Percentiles rank a stretch among this genome's conserved stretches.
phyloP scores from a whole-genome alignment of 2,329 filamentous ascomycete species.

The Hymenoscyphus infarciens region DNA sequence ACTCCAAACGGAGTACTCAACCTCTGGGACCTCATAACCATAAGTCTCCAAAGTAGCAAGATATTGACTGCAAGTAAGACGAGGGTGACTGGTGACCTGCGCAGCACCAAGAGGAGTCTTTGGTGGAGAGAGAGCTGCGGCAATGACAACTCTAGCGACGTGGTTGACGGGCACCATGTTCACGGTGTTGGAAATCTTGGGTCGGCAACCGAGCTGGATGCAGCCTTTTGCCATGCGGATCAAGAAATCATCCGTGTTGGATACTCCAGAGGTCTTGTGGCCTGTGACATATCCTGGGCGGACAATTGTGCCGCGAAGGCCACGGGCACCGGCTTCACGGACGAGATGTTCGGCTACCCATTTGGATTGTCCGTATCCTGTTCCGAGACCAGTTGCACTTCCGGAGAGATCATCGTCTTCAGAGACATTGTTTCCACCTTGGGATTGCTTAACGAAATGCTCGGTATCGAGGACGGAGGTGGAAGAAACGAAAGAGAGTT shows the following conservation, averaged over 20 bases:
- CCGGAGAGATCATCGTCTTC: conserved; percentile 78
- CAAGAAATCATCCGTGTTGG: conserved; percentile 85
- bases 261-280: conserved; percentile 64
- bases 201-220: conserved; percentile 70
- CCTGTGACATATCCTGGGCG: conserved; percentile 85
- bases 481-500: conserved; percentile 76
- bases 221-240: conserved; percentile 85
- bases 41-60: conserved; percentile 65
- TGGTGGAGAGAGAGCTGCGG: conserved; percentile 52
- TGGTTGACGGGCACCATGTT: conserved; percentile 87
- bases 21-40: conserved; percentile 65
- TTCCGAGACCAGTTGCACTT: conserved; percentile 71
- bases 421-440: conserved; percentile 62
- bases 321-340: conserved; percentile 72
- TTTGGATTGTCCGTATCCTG: conserved; percentile 88
- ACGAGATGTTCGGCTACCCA: conserved; percentile 71
- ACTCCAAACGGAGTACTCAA: conserved; percentile 67
- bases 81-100: conserved; percentile 76
- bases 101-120: conserved; percentile 45
- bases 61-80: conserved; percentile 74
- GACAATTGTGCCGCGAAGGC: conserved; percentile 71
- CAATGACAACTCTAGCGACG: conserved; percentile 76
- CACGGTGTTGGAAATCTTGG: conserved; percentile 78
- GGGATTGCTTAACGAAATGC: conserved; percentile 72
- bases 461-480: conserved; percentile 80